Percentiles rank a stretch among this genome's conserved stretches.
Evolutionary conservation across 805 yeast genomes (phyloP).

Genomic region (Yamadazyma ubonensis): DNA sequence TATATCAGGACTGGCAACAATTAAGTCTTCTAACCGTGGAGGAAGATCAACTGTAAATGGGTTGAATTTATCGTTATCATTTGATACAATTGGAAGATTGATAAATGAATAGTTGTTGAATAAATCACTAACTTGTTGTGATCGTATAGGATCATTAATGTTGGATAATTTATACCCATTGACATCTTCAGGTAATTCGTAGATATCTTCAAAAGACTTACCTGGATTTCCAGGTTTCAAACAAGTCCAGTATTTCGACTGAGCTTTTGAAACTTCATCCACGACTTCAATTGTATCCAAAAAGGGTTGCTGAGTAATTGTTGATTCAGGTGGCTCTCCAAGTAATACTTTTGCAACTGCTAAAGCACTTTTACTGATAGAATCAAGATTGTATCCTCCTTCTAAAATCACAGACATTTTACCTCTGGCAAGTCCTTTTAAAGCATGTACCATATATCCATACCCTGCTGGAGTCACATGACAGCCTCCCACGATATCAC

Average conservation of each 20-base stretch:
- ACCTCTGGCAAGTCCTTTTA: slow-evolving; percentile 85
- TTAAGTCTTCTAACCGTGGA: slow-evolving; percentile 56
- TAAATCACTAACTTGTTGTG: slow-evolving; percentile 61
- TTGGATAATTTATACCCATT: slow-evolving; percentile 40
- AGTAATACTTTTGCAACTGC: slow-evolving; percentile 88
- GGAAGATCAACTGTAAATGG: slow-evolving; percentile 44
- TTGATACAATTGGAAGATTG: slow-evolving; percentile 57
- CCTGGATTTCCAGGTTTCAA: slow-evolving; percentile 64
- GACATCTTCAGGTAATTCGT: slow-evolving; percentile 30
- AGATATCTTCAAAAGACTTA: slow-evolving; percentile 38
- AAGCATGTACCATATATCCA: slow-evolving; percentile 92
- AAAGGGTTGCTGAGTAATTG: slow-evolving; percentile 65
- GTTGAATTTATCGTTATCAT: slow-evolving; percentile 19
- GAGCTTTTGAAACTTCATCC: slow-evolving; percentile 75
- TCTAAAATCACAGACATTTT: slow-evolving; percentile 86
- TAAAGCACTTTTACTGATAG: slow-evolving; percentile 86
- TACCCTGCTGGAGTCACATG: slow-evolving; percentile 94
- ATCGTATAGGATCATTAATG: slow-evolving; percentile 73
- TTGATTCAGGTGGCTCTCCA: slow-evolving; percentile 92
- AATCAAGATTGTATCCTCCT: slow-evolving; percentile 94
- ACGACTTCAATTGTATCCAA: slow-evolving; percentile 76
- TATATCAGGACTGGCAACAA: slow-evolving; percentile 69
- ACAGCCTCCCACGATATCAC: slow-evolving; percentile 95
- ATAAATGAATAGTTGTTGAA: slow-evolving; percentile 58
- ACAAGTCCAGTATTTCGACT: slow-evolving; percentile 85